Evolutionary conservation across 441 rosid species (phyloP), one percentile per base, ranked within the genome.

Genomic region (Arabidopsis hybrid): DNA sequence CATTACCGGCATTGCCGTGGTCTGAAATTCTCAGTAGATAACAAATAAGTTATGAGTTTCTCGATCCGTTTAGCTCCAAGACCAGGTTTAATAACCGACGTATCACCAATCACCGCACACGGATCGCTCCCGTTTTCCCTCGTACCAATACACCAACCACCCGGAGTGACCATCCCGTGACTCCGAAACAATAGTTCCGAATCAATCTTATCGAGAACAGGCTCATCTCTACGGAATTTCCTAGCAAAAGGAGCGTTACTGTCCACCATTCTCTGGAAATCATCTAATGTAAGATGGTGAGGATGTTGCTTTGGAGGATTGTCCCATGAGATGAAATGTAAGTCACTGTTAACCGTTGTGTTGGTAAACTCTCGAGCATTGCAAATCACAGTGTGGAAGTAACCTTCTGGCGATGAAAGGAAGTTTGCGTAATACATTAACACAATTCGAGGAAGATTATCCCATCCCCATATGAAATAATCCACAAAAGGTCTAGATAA

Each of bases 241-340:
- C 97, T 85, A 0, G 95, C 97, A 50, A 92, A 92, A 45, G 97
- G 97, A 3, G 91, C 96, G 59, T 92, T 92, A 53, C 99, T 94
- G 39, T 86, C 74, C 2, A 85, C 70, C 97, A 94, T 89, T 39
- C 65, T 83, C 50, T 78, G 74, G 83, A 88, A 84, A 83, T 94
- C 97, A 16, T 69, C 80, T 8, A 81, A 72, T 34, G 74, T 81
- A 45, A 94, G 97, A 79, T 80, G 75, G 74, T 90, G 99, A 2
- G 99, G 99, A 71, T 94, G 99, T 77, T 94, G 99, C 86, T 89
- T 92, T 1, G 99, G 99, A 39, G 97, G 99, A 77, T 88, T 92
- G 88, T 92, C 99, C 99, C 99, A 90, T 3, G 96, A 87, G 82
- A 94, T 94, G 82, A 82, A 94, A 80, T 94, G 99, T 47, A 92